Percentiles rank a stretch among this genome's conserved stretches.
Conservation (phyloP, 164 flowering plant genomes). For the Stephania yunnanensis region DNA sequence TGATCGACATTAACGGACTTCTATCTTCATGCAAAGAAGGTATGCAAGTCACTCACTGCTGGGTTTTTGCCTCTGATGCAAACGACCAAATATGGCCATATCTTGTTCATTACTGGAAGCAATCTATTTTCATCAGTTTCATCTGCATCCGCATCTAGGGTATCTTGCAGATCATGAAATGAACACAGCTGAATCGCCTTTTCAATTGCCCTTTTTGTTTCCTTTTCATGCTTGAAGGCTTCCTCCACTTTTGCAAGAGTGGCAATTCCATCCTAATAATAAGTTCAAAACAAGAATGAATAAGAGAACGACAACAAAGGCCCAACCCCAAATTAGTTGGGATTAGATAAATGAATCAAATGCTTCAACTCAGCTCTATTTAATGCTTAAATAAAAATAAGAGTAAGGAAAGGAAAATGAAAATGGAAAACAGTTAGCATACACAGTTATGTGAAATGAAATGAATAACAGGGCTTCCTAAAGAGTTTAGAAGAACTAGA, state of each 20-base stretch:
- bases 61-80: constrained; percentile 55
- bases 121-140: constrained; percentile 74
- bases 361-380: too few species aligned
- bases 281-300: not conserved
- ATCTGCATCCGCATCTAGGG: constrained; percentile 53
- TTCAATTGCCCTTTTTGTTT: constrained; percentile 48
- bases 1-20: not conserved
- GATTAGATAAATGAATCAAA: too few species aligned
- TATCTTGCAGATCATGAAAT: constrained; percentile 56
- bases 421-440: not conserved
- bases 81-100: constrained; percentile 83
- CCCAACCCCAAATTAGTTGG: too few species aligned
- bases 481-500: not conserved
- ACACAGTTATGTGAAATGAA: not conserved
- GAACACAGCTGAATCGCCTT: constrained; percentile 37
- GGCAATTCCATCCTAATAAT: constrained; percentile 50
- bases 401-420: not conserved
- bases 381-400: not conserved
- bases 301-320: not conserved
- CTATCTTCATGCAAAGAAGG: not conserved
- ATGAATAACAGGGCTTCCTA: not conserved
- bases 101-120: constrained; percentile 92
- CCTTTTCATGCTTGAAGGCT: constrained; percentile 54
- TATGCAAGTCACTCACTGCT: constrained; percentile 41
- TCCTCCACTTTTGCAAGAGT: constrained; percentile 85